phyloP scores from a whole-genome alignment of 306 rosid genomes.

The Cyamopsis tetragonoloba region DNA sequence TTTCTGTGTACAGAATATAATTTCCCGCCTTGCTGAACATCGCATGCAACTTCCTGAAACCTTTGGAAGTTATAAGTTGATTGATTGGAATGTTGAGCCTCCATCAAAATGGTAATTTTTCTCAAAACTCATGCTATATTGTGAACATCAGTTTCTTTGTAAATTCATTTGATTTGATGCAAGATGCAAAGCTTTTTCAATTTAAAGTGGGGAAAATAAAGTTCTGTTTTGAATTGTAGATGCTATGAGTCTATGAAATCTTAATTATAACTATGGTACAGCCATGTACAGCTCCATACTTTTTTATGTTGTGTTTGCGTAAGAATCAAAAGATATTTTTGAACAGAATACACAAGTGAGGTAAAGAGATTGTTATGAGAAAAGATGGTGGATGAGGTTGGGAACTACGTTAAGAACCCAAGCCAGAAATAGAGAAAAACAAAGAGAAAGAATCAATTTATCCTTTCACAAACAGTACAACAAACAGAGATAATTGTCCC shows the following conservation, averaged over 20 bases:
- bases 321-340: neutral
- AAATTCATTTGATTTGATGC: neutral
- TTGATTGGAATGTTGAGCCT: constrained; percentile 64
- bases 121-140: neutral
- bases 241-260: too few relatives aligned
- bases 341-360: neutral
- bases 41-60: constrained; percentile 60
- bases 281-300: neutral
- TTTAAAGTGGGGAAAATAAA: neutral
- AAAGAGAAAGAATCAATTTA: too few relatives aligned
- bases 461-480: too few relatives aligned
- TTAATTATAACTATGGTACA: neutral
- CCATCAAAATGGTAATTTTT: constrained; percentile 45
- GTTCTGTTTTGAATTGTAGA: neutral
- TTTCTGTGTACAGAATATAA: constrained; percentile 51
- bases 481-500: too few relatives aligned
- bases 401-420: too few relatives aligned
- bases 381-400: neutral
- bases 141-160: neutral
- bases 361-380: neutral
- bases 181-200: neutral
- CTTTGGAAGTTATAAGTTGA: constrained; percentile 66
- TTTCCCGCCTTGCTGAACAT: constrained; percentile 58
- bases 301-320: neutral
- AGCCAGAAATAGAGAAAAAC: too few relatives aligned